Evolutionary conservation across 2,329 filamentous ascomycete species (phyloP).

Genomic region (Hypoxylon sp.): DNA sequence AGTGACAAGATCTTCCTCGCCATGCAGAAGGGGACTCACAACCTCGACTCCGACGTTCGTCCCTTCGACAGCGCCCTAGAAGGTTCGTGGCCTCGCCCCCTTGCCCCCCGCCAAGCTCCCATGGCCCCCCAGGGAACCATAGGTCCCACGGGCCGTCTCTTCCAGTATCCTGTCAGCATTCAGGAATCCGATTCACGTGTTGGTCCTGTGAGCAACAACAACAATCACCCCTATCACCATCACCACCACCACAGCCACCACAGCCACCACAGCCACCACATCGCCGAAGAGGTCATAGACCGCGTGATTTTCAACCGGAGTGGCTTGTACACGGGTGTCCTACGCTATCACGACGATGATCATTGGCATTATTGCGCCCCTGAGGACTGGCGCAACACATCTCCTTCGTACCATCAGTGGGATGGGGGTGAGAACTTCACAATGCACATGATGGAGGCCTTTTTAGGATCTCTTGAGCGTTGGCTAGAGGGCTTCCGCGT

Average conservation of each 20-base stretch:
- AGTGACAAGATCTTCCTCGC: neutral
- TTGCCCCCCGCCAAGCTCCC: neutral
- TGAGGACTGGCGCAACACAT: neutral
- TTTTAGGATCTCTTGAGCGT: neutral
- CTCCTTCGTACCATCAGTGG: neutral
- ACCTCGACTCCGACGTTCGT: neutral
- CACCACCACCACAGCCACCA: too few relatives aligned
- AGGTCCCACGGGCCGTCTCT: neutral
- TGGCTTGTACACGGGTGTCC: slow-evolving; percentile 6
- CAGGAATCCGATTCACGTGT: neutral
- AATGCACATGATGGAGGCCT: neutral
- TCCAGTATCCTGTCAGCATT: neutral
- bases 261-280: too few relatives aligned
- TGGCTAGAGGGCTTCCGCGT: neutral
- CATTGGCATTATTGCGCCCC: slow-evolving; percentile 5
- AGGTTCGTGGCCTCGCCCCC: slow-evolving; percentile 6
- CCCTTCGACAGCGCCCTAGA: neutral
- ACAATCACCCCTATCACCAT: too few relatives aligned
- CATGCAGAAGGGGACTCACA: neutral
- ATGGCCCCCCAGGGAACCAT: neutral
- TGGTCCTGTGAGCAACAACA: neutral
- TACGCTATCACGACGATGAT: neutral
- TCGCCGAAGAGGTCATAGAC: neutral
- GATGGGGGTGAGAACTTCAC: neutral
- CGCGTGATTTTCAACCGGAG: slow-evolving; percentile 6